phyloP scores from a whole-genome alignment of 2,329 filamentous ascomycete species.

The Bipolaris victoriae region DNA sequence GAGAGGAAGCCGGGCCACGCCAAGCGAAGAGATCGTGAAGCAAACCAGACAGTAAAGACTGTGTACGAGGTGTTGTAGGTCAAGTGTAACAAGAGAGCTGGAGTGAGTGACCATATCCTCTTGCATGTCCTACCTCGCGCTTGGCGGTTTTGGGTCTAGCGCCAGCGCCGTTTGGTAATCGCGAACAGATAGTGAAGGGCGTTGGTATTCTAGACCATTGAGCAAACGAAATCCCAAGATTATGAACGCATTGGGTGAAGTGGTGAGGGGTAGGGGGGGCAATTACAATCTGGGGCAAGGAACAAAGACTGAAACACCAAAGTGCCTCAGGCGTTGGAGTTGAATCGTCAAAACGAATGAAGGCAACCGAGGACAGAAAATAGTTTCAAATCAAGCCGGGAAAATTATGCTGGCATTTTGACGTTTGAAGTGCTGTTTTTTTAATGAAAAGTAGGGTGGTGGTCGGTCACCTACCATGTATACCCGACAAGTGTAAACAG shows the following conservation, averaged over 20 bases:
- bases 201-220: constrained; percentile 11
- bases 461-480: background rate
- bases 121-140: constrained; percentile 18
- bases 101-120: constrained; percentile 15
- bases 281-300: constrained; percentile 21
- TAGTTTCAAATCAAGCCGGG: background rate
- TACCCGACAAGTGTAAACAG: background rate
- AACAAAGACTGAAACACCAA: constrained; percentile 30
- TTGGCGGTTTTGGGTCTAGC: constrained; percentile 22
- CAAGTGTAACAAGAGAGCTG: constrained; percentile 23
- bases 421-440: background rate
- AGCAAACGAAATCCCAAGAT: constrained; percentile 4
- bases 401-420: background rate
- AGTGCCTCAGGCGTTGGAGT: constrained; percentile 18
- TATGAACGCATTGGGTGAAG: constrained; percentile 21
- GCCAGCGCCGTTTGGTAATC: constrained; percentile 19
- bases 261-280: constrained; percentile 27
- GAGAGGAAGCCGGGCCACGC: constrained; percentile 27
- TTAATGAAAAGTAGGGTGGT: background rate
- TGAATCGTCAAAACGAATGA: constrained; percentile 6
- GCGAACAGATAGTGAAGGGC: constrained; percentile 14
- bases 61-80: constrained; percentile 17
- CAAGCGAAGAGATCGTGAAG: constrained; percentile 23
- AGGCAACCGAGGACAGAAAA: constrained; percentile 1
- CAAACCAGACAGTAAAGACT: constrained; percentile 28